A percentile compares a stretch with the other conserved stretches of the same genome.
Evolutionary conservation across 805 yeast species (phyloP).

Genomic region (Kazachstania africana): DNA sequence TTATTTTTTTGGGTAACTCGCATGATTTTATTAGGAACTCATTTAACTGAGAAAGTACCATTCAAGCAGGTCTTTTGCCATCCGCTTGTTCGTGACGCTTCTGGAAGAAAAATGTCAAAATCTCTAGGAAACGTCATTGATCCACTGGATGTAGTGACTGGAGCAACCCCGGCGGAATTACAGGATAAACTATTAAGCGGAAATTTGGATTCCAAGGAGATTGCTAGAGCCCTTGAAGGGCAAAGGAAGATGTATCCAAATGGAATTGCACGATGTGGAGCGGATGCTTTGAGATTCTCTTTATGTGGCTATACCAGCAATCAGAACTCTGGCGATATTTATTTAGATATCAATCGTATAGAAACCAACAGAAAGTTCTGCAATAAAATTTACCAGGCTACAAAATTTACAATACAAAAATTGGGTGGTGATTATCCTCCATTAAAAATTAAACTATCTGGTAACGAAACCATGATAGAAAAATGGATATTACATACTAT

Average conservation of each 20-base stretch:
- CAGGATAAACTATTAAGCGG: conserved; percentile 70
- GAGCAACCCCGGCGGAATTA: conserved; percentile 66
- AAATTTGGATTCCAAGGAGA: conserved; percentile 81
- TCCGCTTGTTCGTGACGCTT: conserved; percentile 96
- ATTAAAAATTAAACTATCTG: conserved; percentile 45
- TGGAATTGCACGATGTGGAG: conserved; percentile 98
- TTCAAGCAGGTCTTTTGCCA: conserved; percentile 95
- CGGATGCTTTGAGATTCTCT: conserved; percentile 95
- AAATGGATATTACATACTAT: conserved; percentile 88
- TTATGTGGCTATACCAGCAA: conserved; percentile 96
- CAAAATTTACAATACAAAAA: conserved; percentile 86
- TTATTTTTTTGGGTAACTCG: conserved; percentile 97
- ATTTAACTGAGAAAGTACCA: conserved; percentile 81
- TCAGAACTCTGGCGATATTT: conserved; percentile 94
- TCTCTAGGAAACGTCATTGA: conserved; percentile 93
- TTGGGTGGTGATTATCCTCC: conserved; percentile 77
- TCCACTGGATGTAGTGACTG: conserved; percentile 85
- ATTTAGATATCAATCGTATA: conserved; percentile 85
- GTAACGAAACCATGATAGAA: conserved; percentile 75
- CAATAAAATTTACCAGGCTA: conserved; percentile 96
- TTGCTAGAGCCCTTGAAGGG: conserved; percentile 77
- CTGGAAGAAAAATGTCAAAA: conserved; percentile 97
- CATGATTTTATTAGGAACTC: conserved; percentile 83
- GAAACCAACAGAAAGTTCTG: conserved; percentile 98
- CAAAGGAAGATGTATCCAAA: conserved; percentile 80